A percentile compares a stretch with the other conserved stretches of the same genome.
Conservation (phyloP, 2,329 filamentous ascomycete species). For the Lachnellula willkommii region DNA sequence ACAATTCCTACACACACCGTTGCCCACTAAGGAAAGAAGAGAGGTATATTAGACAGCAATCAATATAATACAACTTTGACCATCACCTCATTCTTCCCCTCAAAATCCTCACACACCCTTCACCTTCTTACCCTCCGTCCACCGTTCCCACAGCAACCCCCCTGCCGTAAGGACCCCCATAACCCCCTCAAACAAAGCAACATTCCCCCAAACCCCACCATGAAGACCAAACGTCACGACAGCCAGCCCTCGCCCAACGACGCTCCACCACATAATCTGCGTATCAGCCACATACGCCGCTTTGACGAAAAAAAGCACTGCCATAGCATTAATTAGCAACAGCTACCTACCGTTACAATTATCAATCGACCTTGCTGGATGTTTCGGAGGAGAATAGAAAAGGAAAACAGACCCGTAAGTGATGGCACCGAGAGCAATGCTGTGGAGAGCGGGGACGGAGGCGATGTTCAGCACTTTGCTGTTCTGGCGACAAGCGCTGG, state of each 20-base stretch:
- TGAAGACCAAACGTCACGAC: background rate
- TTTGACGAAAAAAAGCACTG: background rate
- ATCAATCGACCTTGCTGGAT: too few species aligned
- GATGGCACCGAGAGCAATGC: background rate
- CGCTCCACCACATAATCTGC: background rate
- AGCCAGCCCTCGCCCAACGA: background rate
- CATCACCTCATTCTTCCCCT: background rate
- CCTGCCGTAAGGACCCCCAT: background rate
- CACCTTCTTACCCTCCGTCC: background rate
- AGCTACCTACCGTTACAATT: background rate
- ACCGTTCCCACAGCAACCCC: background rate
- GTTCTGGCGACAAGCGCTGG: background rate
- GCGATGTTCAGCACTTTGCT: background rate
- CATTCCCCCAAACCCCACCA: background rate
- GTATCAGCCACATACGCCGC: background rate
- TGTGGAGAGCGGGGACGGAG: background rate
- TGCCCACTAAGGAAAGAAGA: background rate
- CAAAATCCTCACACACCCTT: background rate
- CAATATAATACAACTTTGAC: background rate
- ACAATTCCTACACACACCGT: too few species aligned
- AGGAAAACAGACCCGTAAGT: background rate
- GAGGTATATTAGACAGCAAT: background rate
- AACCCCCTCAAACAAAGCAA: background rate
- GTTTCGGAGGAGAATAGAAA: background rate
- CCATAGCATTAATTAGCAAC: background rate